Percentiles rank a stretch among this genome's conserved stretches.
Evolutionary conservation across 169 alveolate species (phyloP).

Genomic region (Eimeria zaria): DNA sequence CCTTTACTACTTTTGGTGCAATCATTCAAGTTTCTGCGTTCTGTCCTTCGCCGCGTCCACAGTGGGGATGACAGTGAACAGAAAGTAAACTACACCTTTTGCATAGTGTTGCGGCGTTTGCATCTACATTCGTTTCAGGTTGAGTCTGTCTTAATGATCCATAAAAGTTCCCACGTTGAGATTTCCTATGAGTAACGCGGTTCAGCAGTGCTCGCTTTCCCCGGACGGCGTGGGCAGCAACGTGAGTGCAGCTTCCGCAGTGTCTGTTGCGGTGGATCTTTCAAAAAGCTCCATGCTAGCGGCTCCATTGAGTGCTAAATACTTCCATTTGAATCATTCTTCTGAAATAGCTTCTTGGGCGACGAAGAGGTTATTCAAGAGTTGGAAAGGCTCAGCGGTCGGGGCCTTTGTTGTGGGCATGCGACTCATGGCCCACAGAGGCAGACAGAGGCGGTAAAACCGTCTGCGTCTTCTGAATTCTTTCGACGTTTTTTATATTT

Average conservation of each 20-base stretch:
- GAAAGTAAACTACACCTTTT: not conserved
- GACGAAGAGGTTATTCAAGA: not conserved
- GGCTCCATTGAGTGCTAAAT: slow-evolving; percentile 15
- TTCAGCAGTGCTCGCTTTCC: not conserved
- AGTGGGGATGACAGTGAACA: not conserved
- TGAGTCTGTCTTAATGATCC: not conserved
- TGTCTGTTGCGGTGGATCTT: slow-evolving; percentile 25
- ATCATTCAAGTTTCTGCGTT: not conserved
- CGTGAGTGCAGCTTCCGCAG: not conserved
- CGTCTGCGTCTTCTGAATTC: not conserved
- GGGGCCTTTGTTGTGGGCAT: slow-evolving; percentile 66
- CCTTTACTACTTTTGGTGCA: not conserved
- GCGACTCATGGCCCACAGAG: slow-evolving; percentile 53
- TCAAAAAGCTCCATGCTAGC: not conserved
- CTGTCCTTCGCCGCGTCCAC: not conserved
- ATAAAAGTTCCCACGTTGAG: not conserved
- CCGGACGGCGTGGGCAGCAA: not conserved
- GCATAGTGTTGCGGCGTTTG: not conserved
- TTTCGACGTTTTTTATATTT: not conserved
- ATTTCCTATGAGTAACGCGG: not conserved
- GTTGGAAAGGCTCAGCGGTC: slow-evolving; percentile 36
- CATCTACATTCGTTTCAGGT: not conserved
- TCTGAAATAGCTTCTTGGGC: not conserved
- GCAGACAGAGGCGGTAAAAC: slow-evolving; percentile 13
- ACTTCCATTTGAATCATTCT: not conserved